These are phyloP conservation scores for Pythium utonaiense DNA, from an alignment of 352 stramenopile genomes.

Conservation along the genomic window DNA sequence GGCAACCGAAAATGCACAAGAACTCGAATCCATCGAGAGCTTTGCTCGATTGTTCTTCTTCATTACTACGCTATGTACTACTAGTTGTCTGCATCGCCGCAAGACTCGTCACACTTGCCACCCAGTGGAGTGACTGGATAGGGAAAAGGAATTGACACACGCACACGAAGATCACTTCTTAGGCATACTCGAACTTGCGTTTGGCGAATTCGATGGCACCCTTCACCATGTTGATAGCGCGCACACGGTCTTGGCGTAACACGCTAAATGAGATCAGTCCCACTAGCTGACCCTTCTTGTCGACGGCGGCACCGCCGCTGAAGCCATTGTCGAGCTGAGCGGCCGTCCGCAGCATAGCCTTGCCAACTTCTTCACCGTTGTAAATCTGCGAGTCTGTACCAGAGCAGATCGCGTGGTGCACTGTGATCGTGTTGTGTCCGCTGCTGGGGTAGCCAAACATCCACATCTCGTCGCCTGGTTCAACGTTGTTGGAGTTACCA, in stretches of 20 bases:
- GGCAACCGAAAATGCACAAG: no score
- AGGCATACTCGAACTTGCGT: conserved; percentile 68
- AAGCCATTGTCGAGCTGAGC: conserved; percentile 86
- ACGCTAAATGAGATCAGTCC: conserved; percentile 86
- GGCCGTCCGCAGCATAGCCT: conserved; percentile 82
- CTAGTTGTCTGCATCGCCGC: background rate
- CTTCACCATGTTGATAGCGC: conserved; percentile 89
- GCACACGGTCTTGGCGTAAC: conserved; percentile 79
- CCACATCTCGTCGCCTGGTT: conserved; percentile 88
- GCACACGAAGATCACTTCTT: conserved; percentile 16
- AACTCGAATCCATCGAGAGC: background rate
- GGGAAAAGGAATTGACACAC: background rate
- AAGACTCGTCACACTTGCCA: background rate
- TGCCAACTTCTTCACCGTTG: conserved; percentile 79
- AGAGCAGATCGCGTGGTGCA: conserved; percentile 88
- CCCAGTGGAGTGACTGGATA: background rate
- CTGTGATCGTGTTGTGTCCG: conserved; percentile 87
- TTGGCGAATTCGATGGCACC: conserved; percentile 81
- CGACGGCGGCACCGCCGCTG: conserved; percentile 76
- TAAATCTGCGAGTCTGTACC: conserved; percentile 86
- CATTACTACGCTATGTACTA: conserved; percentile 1
- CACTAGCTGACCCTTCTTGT: conserved; percentile 84
- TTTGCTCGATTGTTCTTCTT: background rate
- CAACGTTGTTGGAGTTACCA: conserved; percentile 87
- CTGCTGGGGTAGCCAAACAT: conserved; percentile 89